Evolutionary conservation across 139 green algal genomes (phyloP).

Genomic region (Chlorella sorokiniana): DNA sequence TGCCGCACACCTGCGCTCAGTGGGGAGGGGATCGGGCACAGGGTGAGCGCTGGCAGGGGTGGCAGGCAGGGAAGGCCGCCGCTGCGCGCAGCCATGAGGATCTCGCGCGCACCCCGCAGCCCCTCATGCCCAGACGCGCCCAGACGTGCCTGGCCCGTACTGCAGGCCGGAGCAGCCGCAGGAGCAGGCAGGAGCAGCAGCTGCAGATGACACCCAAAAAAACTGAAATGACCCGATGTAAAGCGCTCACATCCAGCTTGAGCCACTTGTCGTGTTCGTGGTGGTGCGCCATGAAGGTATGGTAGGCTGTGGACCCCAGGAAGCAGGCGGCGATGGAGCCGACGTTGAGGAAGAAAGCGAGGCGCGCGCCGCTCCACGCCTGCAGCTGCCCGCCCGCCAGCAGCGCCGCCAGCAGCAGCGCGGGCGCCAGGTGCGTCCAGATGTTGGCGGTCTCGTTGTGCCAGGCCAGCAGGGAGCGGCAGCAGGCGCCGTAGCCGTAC

Average conservation of each 20-base stretch:
- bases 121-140: too few relatives aligned
- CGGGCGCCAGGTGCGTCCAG: slow-evolving; percentile 36
- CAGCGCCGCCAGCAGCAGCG: slow-evolving; percentile 24
- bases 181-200: neutral
- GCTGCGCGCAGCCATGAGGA: too few relatives aligned
- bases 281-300: slow-evolving; percentile 56
- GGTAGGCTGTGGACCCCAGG: slow-evolving; percentile 46
- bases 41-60: too few relatives aligned
- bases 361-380: slow-evolving; percentile 35
- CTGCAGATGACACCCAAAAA: neutral
- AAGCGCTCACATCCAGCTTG: slow-evolving; percentile 40
- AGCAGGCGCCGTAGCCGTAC: slow-evolving; percentile 36
- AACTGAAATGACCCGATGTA: too few relatives aligned
- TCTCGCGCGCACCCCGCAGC: too few relatives aligned
- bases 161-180: too few relatives aligned
- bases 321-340: slow-evolving; percentile 48
- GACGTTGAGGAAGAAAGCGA: slow-evolving; percentile 25
- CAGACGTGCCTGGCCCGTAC: too few relatives aligned
- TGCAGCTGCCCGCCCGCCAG: slow-evolving; percentile 3
- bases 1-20: slow-evolving; percentile 48
- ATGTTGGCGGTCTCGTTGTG: slow-evolving; percentile 62
- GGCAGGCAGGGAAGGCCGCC: too few relatives aligned
- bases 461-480: slow-evolving; percentile 38
- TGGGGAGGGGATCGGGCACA: too few relatives aligned
- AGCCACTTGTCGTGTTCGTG: slow-evolving; percentile 48